Evolutionary conservation across 768 basidiomycete genomes (phyloP).

Genomic region (Gymnopilus dilepis): DNA sequence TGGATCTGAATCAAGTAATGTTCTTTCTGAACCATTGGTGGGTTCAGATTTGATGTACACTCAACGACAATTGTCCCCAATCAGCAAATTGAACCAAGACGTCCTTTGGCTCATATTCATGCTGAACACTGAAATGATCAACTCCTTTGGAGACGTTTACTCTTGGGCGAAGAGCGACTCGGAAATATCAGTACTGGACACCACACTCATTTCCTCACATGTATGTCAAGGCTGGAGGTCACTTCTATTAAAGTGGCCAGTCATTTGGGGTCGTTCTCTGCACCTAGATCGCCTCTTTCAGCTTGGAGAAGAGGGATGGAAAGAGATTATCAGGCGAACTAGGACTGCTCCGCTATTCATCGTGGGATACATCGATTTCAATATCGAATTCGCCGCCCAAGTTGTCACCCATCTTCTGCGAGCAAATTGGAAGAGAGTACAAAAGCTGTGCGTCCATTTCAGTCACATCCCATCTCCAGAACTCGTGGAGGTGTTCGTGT

Average conservation of each 20-base stretch:
- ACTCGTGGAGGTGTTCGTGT: too few relatives aligned
- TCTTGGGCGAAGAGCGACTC: not conserved
- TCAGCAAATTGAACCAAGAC: not conserved
- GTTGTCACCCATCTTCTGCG: too few relatives aligned
- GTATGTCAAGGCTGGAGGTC: not conserved
- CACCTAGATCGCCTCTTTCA: not conserved
- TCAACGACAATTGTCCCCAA: too few relatives aligned
- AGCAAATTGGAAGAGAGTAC: too few relatives aligned
- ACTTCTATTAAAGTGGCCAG: not conserved
- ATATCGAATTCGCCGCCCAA: too few relatives aligned
- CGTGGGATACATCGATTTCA: too few relatives aligned
- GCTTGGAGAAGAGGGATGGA: not conserved
- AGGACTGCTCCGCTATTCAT: not conserved
- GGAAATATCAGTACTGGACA: not conserved
- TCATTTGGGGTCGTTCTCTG: not conserved
- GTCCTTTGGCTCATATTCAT: not conserved
- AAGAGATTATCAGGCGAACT: not conserved
- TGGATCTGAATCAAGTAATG: too few relatives aligned
- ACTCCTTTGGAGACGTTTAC: not conserved
- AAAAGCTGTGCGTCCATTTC: too few relatives aligned
- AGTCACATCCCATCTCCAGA: too few relatives aligned
- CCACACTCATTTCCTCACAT: not conserved
- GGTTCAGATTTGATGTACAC: too few relatives aligned
- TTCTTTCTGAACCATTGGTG: too few relatives aligned
- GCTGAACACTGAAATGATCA: not conserved